phyloP scores from a whole-genome alignment of 2,329 filamentous ascomycete species.

The Dothideomycetes sp. region DNA sequence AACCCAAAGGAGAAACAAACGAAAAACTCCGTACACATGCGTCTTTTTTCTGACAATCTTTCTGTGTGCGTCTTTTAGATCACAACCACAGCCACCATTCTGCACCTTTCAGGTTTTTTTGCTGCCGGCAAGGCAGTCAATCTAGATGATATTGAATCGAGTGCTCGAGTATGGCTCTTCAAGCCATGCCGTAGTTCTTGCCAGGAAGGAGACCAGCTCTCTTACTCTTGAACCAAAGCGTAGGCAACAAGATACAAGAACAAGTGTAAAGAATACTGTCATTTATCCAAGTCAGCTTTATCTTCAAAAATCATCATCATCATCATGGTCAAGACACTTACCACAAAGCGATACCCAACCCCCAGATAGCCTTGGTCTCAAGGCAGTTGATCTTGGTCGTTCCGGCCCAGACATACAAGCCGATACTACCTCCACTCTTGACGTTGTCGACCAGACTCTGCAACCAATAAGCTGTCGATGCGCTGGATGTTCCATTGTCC shows the following conservation, averaged over 20 bases:
- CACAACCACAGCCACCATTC: no score
- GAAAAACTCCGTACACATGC: no score
- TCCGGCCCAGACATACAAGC: conserved; percentile 49
- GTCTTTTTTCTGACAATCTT: no score
- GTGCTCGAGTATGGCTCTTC: no score
- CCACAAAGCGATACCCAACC: conserved; percentile 69
- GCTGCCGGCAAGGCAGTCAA: no score
- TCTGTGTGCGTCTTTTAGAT: no score
- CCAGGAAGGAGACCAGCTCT: conserved; percentile 25
- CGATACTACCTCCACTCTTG: conserved; percentile 40
- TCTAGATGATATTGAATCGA: no score
- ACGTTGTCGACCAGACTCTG: conserved; percentile 44
- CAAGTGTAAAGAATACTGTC: conserved; percentile 38
- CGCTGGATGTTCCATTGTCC: conserved; percentile 36
- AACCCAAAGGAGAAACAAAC: no score
- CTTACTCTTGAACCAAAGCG: conserved; percentile 42
- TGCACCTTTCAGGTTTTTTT: no score
- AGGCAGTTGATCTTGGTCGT: conserved; percentile 60
- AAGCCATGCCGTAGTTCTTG: no score
- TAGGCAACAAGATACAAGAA: conserved; percentile 37
- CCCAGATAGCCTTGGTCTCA: conserved; percentile 83
- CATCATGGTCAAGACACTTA: conserved; percentile 29
- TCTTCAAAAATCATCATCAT: no score
- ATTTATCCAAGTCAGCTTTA: background rate
- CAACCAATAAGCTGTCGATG: conserved; percentile 45